Base-by-base conservation (phyloP, 2,329 filamentous ascomycete genomes). In the Emericellopsis cladophorae region DNA sequence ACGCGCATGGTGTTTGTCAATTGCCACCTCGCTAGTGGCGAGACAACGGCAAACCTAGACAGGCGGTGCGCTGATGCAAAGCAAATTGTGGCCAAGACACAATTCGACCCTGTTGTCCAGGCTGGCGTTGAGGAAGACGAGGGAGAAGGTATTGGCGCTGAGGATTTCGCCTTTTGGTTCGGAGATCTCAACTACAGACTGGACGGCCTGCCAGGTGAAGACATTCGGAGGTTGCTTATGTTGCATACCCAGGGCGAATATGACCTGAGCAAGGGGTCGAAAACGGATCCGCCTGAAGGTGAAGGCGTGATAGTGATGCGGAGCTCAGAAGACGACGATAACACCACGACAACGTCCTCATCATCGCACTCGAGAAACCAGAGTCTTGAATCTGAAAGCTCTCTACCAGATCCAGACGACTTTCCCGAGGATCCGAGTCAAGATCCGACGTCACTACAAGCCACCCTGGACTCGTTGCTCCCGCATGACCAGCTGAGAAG, bases 141-240 rank as follows among this genome's bases (percentile, higher is more conserved):
- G 18, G 65, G 70, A 1, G 78, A 84, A 40, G 74, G 68, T 31
- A 81, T 98, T 47, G 89, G 86, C 1, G 84, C 93, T 32, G 90
- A 94, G 48, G 92, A 98, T 54, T 88, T 95, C 61, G 79, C 81
- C 0, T 95, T 98, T 54, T 96, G 90, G 87, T 85, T 95, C 53
- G 92, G 92, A 7, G 92, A 98, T 58, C 69, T 98, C 34, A 98
- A 98, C 57, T 98, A 95, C 55, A 78, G 92, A 26, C 70, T 98
- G 1, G 86, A 93, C 39, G 85, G 82, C 36, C 74, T 96, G 38
- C 85, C 90, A 0, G 89, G 88, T 1, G 84, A 92, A 31, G 92
- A 98, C 56, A 92, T 98, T 37, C 76, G 90, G 26, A 76, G 84
- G 37, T 65, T 96, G 7, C 68, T 98, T 31, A 84, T 81, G 53